Percentiles rank a stretch among this genome's conserved stretches.
Evolutionary conservation across 2,329 filamentous ascomycete species (phyloP).

Genomic region (Aspergillus pseudotamarii): DNA sequence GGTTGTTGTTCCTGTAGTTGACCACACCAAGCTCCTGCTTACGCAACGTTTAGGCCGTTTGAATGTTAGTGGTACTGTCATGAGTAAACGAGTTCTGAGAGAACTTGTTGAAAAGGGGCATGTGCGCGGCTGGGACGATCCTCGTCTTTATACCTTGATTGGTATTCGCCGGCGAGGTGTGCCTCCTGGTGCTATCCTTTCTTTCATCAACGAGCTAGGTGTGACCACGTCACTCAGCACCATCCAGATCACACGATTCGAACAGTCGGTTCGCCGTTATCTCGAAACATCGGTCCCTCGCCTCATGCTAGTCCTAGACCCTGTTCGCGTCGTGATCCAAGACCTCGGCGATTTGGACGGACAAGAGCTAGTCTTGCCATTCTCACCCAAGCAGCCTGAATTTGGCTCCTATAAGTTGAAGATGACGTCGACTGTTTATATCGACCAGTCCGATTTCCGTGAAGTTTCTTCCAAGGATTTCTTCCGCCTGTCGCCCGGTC

Average conservation of each 20-base stretch:
- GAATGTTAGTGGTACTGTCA: slow-evolving; percentile 80
- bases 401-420: slow-evolving; percentile 58
- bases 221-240: slow-evolving; percentile 80
- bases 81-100: slow-evolving; percentile 82
- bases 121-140: slow-evolving; percentile 89
- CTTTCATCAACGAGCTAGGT: slow-evolving; percentile 88
- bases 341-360: slow-evolving; percentile 72
- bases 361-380: slow-evolving; percentile 71
- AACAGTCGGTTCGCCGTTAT: slow-evolving; percentile 81
- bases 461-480: slow-evolving; percentile 69
- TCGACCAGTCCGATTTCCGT: slow-evolving; percentile 78
- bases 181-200: slow-evolving; percentile 82
- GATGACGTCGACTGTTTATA: slow-evolving; percentile 80
- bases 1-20: not conserved
- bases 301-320: slow-evolving; percentile 86
- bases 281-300: slow-evolving; percentile 86
- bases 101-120: slow-evolving; percentile 76
- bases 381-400: slow-evolving; percentile 73
- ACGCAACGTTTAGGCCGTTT: slow-evolving; percentile 52
- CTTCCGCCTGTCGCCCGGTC: slow-evolving; percentile 75
- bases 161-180: slow-evolving; percentile 81
- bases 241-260: slow-evolving; percentile 81
- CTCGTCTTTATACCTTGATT: slow-evolving; percentile 84
- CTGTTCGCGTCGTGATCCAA: slow-evolving; percentile 79
- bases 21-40: not conserved